A percentile compares a stretch with the other conserved stretches of the same genome.
phyloP scores from a whole-genome alignment of 208 protist species.

The Trypanosoma rangeli region DNA sequence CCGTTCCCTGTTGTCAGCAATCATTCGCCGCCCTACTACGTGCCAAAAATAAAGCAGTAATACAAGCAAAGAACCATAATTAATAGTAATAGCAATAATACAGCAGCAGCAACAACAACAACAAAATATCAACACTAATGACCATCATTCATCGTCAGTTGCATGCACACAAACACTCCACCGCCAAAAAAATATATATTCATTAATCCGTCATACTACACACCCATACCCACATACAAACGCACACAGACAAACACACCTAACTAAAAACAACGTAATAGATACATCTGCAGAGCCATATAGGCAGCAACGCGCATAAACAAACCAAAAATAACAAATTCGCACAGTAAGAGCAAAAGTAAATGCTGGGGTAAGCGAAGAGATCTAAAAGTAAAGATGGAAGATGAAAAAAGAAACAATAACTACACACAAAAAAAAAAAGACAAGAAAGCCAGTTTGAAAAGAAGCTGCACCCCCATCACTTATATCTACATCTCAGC shows the following conservation, averaged over 20 bases:
- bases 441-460: too few relatives aligned
- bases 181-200: background rate
- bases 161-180: background rate
- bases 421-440: too few relatives aligned
- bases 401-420: background rate
- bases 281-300: background rate
- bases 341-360: background rate
- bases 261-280: background rate
- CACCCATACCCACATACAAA: background rate
- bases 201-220: background rate
- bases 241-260: background rate
- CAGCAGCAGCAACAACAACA: background rate
- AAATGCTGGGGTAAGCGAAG: background rate
- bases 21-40: background rate
- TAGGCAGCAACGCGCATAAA: background rate
- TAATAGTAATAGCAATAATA: background rate
- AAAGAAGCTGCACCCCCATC: too few relatives aligned
- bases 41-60: background rate
- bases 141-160: too few relatives aligned
- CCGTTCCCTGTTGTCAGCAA: constrained; percentile 28
- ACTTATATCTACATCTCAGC: too few relatives aligned
- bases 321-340: background rate
- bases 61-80: background rate
- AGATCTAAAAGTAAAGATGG: background rate
- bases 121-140: background rate